Evolutionary conservation across 805 yeast species (phyloP), one percentile per base, ranked within the genome.

Genomic region (Nakazawaea wickerhamii): DNA sequence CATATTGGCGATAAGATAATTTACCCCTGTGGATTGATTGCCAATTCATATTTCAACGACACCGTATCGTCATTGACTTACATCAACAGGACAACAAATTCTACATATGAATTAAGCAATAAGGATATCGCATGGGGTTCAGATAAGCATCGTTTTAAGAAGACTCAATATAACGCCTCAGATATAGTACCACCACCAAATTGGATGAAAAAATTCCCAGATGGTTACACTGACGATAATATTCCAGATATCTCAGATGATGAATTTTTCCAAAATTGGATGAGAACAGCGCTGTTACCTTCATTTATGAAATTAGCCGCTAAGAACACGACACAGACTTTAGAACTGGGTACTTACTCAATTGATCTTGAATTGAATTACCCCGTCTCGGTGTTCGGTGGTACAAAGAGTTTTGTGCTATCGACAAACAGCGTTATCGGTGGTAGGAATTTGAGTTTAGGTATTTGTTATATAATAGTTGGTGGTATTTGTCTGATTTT

Each of bases 221-320:
- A 89, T 46, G 98, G 98, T 0, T 91, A 93, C 64, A 87, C 84
- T n/a, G 80, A 75, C 26, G 77, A 76, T 5, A 88, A 87, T 59
- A 53, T 91, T 47, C 95, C 95, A 3, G 82, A 85, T 56, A 58
- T 91, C 37, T 71, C 85, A 2, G 58, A 64, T 28, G 81, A 93
- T 88, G 91, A 87, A 57, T 81, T 81, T 50, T 75, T 91, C 53
- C 96, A 89, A 67, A 91, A 89, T 61, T 91, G 99, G 99, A 91
- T 91, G 97, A 78, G 95, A 55, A 89, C 97, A 1, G 96, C 98
- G 0, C 96, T 95, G 0, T 68, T 91, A 48, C 95, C 98, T 21
- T 77, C 83, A 10, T 91, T 93, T 57, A 79, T 84, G 70, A 91
- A 93, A 58, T 64, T 89, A 28, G 90, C 89, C 32, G 73, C 83